A percentile compares a stretch with the other conserved stretches of the same genome.
phyloP scores from a whole-genome alignment of 768 basidiomycete species.

The Leccinellum rugosiceps region DNA sequence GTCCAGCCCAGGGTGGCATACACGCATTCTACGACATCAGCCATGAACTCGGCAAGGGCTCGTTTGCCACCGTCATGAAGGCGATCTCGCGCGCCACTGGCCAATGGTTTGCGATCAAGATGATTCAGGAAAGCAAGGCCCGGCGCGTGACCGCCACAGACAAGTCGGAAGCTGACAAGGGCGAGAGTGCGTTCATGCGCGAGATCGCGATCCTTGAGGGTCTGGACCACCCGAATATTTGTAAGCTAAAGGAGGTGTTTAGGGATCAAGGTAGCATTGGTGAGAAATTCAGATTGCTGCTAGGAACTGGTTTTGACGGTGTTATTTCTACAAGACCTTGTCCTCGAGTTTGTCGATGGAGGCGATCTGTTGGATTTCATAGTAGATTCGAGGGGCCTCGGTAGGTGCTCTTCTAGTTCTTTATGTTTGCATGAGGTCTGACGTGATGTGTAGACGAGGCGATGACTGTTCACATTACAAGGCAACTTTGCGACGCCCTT shows the following conservation, averaged over 20 bases:
- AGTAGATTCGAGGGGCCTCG: conserved; percentile 52
- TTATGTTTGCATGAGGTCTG: not conserved
- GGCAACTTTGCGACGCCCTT: conserved; percentile 79
- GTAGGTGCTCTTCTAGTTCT: conserved; percentile 39
- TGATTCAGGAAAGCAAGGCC: conserved; percentile 59
- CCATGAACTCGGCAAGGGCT: conserved; percentile 79
- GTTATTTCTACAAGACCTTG: conserved; percentile 55
- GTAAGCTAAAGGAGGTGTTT: conserved; percentile 74
- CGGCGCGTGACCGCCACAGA: conserved; percentile 35
- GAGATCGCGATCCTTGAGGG: conserved; percentile 78
- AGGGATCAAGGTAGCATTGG: conserved; percentile 61
- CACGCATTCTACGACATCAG: conserved; percentile 65
- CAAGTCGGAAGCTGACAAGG: conserved; percentile 27
- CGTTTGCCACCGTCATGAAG: conserved; percentile 88
- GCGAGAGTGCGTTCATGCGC: conserved; percentile 48
- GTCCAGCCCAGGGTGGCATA: conserved; percentile 49
- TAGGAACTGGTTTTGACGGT: conserved; percentile 22
- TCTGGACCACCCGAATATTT: conserved; percentile 81
- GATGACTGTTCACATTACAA: conserved; percentile 65
- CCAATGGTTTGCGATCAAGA: conserved; percentile 82
- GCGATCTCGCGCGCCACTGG: conserved; percentile 72
- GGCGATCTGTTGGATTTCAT: conserved; percentile 88
- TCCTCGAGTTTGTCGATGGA: conserved; percentile 82
- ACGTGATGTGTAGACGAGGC: conserved; percentile 43
- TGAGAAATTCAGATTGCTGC: conserved; percentile 29